These are phyloP conservation scores for Apiospora marii DNA, from an alignment of 2,329 filamentous ascomycete species.

Conservation along the genomic window DNA sequence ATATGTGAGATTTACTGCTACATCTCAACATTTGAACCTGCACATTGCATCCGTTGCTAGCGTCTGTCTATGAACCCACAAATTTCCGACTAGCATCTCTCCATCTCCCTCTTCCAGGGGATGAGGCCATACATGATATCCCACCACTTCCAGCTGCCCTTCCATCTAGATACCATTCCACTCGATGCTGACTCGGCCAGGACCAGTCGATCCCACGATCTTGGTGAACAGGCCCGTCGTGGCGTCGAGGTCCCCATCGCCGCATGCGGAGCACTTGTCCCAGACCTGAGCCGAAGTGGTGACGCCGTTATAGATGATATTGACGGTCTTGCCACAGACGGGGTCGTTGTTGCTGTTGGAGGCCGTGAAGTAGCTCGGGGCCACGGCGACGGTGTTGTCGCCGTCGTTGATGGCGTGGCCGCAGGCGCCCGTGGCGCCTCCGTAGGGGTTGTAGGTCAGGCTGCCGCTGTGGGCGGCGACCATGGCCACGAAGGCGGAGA, in stretches of 20 bases:
- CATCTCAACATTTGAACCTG: too few relatives aligned
- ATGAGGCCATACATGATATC: not conserved
- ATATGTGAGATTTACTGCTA: too few relatives aligned
- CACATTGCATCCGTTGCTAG: not conserved
- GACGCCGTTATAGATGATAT: constrained; percentile 33
- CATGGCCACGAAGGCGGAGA: not conserved
- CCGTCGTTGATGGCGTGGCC: constrained; percentile 11
- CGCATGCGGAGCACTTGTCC: constrained; percentile 42
- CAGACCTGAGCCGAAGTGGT: constrained; percentile 36
- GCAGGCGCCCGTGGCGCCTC: not conserved
- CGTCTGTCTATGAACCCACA: not conserved
- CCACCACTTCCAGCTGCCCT: not conserved
- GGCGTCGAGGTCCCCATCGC: constrained; percentile 39
- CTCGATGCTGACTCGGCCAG: not conserved
- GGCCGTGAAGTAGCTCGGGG: constrained; percentile 5
- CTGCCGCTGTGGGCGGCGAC: not conserved
- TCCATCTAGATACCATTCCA: not conserved
- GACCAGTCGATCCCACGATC: constrained; percentile 27
- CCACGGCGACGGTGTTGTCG: constrained; percentile 26
- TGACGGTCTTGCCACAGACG: constrained; percentile 26
- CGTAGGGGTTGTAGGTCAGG: not conserved
- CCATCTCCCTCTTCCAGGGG: not conserved
- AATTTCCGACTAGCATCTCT: not conserved
- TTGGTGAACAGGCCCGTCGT: constrained; percentile 39
- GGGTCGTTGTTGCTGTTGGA: constrained; percentile 32